Evolutionary conservation across 2,329 filamentous ascomycete genomes (phyloP).

Genomic region (Verticillium nubilum): DNA sequence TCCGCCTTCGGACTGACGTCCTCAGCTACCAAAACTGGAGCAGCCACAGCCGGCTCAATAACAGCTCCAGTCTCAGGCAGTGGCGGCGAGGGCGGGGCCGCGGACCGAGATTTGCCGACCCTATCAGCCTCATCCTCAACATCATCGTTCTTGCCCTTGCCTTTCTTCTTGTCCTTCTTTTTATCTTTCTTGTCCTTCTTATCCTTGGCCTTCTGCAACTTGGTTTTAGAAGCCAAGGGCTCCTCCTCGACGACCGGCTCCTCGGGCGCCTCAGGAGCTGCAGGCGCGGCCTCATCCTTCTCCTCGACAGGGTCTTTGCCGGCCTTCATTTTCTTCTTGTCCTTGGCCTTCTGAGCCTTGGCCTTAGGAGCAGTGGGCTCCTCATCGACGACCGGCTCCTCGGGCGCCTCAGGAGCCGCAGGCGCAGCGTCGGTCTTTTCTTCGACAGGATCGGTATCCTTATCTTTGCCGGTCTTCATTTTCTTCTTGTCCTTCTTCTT

Average conservation of each 20-base stretch:
- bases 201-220: background rate
- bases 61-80: background rate
- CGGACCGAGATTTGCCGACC: background rate
- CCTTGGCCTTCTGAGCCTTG: background rate
- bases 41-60: background rate
- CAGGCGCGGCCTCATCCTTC: background rate
- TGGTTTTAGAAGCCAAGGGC: background rate
- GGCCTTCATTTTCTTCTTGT: constrained; percentile 3
- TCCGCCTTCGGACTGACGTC: background rate
- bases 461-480: constrained; percentile 6
- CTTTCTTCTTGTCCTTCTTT: constrained; percentile 9
- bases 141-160: constrained; percentile 4
- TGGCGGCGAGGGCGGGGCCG: background rate
- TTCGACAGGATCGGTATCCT: background rate
- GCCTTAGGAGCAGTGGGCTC: background rate
- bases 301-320: constrained; percentile 2
- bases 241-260: background rate
- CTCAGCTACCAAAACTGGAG: background rate
- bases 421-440: background rate
- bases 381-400: background rate
- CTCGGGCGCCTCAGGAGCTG: background rate
- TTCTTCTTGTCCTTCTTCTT: constrained; percentile 12
- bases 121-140: background rate
- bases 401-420: background rate
- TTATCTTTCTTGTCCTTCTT: constrained; percentile 7